phyloP scores from a whole-genome alignment of 2,329 filamentous ascomycete species.

The Tolypocladium inflatum region DNA sequence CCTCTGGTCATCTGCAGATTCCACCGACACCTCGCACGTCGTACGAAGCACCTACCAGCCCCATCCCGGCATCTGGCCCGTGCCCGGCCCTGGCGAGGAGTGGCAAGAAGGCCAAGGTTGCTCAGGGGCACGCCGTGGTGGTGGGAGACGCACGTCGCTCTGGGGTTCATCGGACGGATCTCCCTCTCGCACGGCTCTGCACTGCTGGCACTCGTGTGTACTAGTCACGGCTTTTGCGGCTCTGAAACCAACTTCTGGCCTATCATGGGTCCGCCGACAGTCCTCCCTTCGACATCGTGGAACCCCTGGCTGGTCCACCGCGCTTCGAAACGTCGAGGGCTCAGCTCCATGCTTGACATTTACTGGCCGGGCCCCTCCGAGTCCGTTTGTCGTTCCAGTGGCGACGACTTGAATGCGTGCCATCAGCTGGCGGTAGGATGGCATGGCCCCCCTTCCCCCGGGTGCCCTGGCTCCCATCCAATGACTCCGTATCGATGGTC shows the following conservation, averaged over 20 bases:
- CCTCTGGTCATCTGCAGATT: not conserved
- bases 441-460: not conserved
- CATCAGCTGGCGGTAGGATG: constrained; percentile 1
- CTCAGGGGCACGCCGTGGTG: not conserved
- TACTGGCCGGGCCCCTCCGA: constrained; percentile 2
- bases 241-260: constrained; percentile 7
- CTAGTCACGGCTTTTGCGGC: constrained; percentile 1
- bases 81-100: not conserved
- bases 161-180: not conserved
- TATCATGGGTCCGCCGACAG: constrained; percentile 4
- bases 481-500: constrained; percentile 2
- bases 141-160: not conserved
- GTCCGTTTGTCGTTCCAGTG: not conserved
- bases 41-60: not conserved
- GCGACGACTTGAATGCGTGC: constrained; percentile 6
- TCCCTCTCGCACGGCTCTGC: not conserved
- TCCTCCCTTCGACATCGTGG: constrained; percentile 5
- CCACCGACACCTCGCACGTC: not conserved
- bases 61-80: constrained; percentile 3
- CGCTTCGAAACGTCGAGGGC: constrained; percentile 6
- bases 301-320: constrained; percentile 2
- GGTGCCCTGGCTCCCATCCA: constrained; percentile 6
- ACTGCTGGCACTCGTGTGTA: not conserved
- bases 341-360: constrained; percentile 3
- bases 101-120: not conserved